Evolutionary conservation across 2,329 filamentous ascomycete genomes (phyloP), one percentile per base, ranked within the genome.

Genomic region (Myriosclerotinia duriaeana): DNA sequence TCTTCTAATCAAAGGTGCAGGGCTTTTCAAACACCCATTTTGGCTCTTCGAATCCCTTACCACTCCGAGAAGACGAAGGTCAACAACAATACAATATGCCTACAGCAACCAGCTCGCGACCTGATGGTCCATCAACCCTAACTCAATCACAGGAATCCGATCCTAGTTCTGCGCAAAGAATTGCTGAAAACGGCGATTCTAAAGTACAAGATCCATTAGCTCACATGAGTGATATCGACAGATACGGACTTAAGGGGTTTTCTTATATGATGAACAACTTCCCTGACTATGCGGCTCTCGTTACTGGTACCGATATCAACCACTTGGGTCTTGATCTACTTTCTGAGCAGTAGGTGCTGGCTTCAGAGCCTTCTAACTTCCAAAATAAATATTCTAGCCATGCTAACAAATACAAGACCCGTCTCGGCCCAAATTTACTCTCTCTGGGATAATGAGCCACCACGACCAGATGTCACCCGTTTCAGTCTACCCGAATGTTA

Each of bases 401-500:
- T 30, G n/a, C 20, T 30, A 48, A 17, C 36, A 58, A 44, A 30
- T 34, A 9, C 48, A 50, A 77, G 75, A 59, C 72, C 70, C 38
- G 80, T 89, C 50, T 86, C 85, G 3, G 83, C 81, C 6, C 85
- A 88, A 72, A 80, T 84, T 36, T 88, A 85, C 74, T 88, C 86
- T 0, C 77, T 88, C 30, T 87, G 85, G 73, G 85, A 87, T 71
- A 84, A 87, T 64, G 74, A 78, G n/a, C 82, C 85, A 38, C 84
- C 87, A 15, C 80, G 84, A 69, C 85, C 86, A 48, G 80, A 83
- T 4, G 79, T 87, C 42, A 82, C 83, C 30, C 84, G 83, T 66
- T 86, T 84, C 69, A 81, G 81, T 15, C 77, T 89, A 40, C 87
- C 87, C 0, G 87, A 89, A 55, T 89, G 87, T 76, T 89, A 89